Evolutionary conservation across 257 asterid species (phyloP).

Genomic region (Agastache rugosa): DNA sequence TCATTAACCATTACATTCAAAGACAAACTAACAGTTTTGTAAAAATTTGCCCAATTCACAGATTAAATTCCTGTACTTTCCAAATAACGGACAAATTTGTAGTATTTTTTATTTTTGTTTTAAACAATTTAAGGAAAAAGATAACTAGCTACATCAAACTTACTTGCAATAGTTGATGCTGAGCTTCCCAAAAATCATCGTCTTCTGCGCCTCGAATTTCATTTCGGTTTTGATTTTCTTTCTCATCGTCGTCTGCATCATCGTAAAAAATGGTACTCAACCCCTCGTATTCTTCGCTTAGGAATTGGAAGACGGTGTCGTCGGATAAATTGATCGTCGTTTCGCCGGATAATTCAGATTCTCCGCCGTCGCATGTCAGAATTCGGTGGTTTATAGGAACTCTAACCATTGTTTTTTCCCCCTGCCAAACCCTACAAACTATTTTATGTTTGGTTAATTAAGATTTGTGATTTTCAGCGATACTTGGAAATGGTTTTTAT

Average conservation of each 20-base stretch:
- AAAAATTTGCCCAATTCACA: neutral
- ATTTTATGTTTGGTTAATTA: neutral
- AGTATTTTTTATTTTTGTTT: too few relatives aligned
- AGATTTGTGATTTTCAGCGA: constrained; percentile 30
- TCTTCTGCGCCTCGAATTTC: constrained; percentile 35
- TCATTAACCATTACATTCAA: neutral
- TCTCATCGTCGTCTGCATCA: constrained; percentile 43
- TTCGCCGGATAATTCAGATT: constrained; percentile 56
- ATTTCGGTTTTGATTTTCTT: constrained; percentile 38
- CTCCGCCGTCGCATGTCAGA: constrained; percentile 55
- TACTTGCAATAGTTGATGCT: constrained; percentile 72
- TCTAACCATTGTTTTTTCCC: constrained; percentile 42
- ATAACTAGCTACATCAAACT: neutral
- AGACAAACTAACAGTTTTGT: neutral
- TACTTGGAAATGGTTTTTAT: constrained; percentile 32
- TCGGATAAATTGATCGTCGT: constrained; percentile 62
- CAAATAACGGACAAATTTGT: neutral
- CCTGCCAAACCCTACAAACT: constrained; percentile 13
- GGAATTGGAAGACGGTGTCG: constrained; percentile 79
- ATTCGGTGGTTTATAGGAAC: constrained; percentile 62
- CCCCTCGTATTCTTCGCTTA: constrained; percentile 60
- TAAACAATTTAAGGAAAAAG: neutral
- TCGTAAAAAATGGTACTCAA: constrained; percentile 45
- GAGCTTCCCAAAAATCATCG: constrained; percentile 71
- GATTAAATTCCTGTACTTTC: neutral